Conservation (phyloP, 495 filamentous ascomycete genomes). For the Poronia punctata region DNA sequence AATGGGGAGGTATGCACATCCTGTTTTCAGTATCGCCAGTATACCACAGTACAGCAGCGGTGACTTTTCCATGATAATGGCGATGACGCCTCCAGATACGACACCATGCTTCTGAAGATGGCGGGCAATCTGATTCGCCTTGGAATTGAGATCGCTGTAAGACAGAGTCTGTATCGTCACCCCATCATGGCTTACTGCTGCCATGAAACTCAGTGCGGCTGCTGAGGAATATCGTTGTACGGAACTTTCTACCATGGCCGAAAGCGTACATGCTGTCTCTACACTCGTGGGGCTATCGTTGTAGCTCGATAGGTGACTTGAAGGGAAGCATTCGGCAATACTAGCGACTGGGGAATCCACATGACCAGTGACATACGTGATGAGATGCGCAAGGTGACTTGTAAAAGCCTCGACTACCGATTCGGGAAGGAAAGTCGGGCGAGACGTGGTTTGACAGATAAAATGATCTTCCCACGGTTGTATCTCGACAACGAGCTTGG, state of each 20-base stretch:
- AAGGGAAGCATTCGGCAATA: slow-evolving; percentile 26
- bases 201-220: slow-evolving; percentile 55
- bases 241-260: slow-evolving; percentile 46
- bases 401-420: slow-evolving; percentile 41
- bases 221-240: slow-evolving; percentile 40
- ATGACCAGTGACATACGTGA: slow-evolving; percentile 35
- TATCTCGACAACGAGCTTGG: slow-evolving; percentile 63
- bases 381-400: slow-evolving; percentile 24
- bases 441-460: slow-evolving; percentile 48
- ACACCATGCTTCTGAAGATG: slow-evolving; percentile 42
- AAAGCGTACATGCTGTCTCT: slow-evolving; percentile 28
- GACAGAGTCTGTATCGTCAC: slow-evolving; percentile 39
- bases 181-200: slow-evolving; percentile 27
- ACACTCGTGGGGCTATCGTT: slow-evolving; percentile 30
- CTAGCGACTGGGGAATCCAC: slow-evolving; percentile 23
- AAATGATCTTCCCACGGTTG: slow-evolving; percentile 51
- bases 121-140: slow-evolving; percentile 58
- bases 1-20: slow-evolving; percentile 68
- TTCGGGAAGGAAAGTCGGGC: slow-evolving; percentile 34
- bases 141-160: slow-evolving; percentile 54
- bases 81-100: slow-evolving; percentile 47
- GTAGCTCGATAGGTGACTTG: slow-evolving; percentile 46
- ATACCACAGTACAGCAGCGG: slow-evolving; percentile 60
- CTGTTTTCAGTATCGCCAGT: slow-evolving; percentile 63
- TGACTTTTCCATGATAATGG: slow-evolving; percentile 66